A percentile compares a stretch with the other conserved stretches of the same genome.
Evolutionary conservation across 2,329 filamentous ascomycete genomes (phyloP).

Genomic region (Colletotrichum sp.): DNA sequence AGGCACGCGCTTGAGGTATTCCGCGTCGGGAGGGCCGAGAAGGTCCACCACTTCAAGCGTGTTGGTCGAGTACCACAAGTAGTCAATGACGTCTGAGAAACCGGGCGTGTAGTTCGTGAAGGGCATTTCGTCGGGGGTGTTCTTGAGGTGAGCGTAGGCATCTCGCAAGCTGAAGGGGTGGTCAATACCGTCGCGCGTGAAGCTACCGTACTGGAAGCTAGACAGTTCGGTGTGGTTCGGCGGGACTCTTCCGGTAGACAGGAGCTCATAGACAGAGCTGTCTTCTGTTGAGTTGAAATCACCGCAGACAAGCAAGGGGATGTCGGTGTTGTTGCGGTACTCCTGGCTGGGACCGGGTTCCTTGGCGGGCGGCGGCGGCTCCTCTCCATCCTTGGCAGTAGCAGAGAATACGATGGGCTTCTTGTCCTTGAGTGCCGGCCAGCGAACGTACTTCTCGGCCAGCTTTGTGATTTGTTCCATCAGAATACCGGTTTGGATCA

Average conservation of each 20-base stretch:
- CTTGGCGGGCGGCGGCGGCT: constrained; percentile 58
- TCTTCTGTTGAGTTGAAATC: constrained; percentile 93
- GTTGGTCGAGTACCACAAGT: constrained; percentile 97
- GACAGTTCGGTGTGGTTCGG: constrained; percentile 82
- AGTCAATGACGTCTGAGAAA: constrained; percentile 93
- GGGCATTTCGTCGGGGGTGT: constrained; percentile 81
- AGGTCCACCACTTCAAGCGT: constrained; percentile 83
- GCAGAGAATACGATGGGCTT: constrained; percentile 52
- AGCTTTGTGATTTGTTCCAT: constrained; percentile 91
- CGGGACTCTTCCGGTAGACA: constrained; percentile 79
- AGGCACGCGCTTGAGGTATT: constrained; percentile 85
- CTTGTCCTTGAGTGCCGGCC: constrained; percentile 84
- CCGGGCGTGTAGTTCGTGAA: constrained; percentile 97
- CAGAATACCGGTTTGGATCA: constrained; percentile 93
- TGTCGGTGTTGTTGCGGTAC: constrained; percentile 84
- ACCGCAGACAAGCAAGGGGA: constrained; percentile 89
- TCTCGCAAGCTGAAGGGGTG: constrained; percentile 96
- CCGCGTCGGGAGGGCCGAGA: constrained; percentile 84
- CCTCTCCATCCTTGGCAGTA: constrained; percentile 46
- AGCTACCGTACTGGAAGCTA: constrained; percentile 87
- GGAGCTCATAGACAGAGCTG: constrained; percentile 90
- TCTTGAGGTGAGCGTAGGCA: constrained; percentile 81
- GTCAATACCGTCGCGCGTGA: constrained; percentile 89
- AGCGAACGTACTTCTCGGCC: constrained; percentile 83
- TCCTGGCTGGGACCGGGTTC: constrained; percentile 83